phyloP scores from a whole-genome alignment of 441 rosid genomes.

The Pelargonium australe region DNA sequence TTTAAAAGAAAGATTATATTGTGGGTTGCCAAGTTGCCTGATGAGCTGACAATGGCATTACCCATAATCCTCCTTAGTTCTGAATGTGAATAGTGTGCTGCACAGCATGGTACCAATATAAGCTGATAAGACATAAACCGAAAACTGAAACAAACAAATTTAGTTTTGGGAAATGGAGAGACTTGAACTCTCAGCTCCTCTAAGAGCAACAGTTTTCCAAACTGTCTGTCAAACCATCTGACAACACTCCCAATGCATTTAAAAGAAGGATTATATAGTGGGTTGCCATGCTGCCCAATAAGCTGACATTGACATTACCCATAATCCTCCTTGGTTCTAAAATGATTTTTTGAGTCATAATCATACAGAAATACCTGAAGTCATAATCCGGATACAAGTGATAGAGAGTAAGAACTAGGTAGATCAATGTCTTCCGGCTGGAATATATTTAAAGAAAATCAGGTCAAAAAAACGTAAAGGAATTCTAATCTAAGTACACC shows the following conservation, averaged over 20 bases:
- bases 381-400: conserved; percentile 94
- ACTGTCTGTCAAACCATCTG: conserved; percentile 97
- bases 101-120: too few relatives aligned
- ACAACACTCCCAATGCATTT: conserved; percentile 86
- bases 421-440: conserved; percentile 95
- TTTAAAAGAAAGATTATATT: conserved; percentile 47
- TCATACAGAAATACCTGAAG: conserved; percentile 67
- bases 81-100: background rate
- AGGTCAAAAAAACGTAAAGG: conserved; percentile 21
- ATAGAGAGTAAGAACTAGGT: conserved; percentile 81
- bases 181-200: conserved; percentile 97
- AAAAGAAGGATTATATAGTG: conserved; percentile 54
- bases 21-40: conserved; percentile 92
- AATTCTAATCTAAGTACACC: conserved; percentile 13
- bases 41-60: conserved; percentile 92
- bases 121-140: too few relatives aligned
- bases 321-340: conserved; percentile 56
- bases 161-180: conserved; percentile 94
- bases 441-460: conserved; percentile 27
- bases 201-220: conserved; percentile 70
- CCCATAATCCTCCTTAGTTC: conserved; percentile 83
- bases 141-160: background rate
- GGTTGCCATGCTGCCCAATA: conserved; percentile 89
- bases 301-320: conserved; percentile 99
- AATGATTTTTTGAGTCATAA: background rate